phyloP scores from a whole-genome alignment of 2,329 filamentous ascomycete genomes.

The Pseudohalonectria lignicola region DNA sequence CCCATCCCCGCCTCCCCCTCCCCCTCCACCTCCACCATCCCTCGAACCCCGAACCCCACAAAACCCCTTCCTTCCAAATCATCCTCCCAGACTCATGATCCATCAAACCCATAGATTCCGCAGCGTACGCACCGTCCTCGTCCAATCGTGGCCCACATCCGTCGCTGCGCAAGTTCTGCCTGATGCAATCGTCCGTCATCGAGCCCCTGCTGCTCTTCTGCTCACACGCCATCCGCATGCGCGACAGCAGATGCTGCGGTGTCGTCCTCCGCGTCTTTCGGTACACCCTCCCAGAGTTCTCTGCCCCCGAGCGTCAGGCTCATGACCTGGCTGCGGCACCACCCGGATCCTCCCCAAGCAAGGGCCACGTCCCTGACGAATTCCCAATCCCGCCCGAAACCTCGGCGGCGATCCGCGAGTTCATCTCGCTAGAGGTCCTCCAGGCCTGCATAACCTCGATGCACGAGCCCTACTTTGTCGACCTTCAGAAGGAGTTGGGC shows the following conservation, averaged over 20 bases:
- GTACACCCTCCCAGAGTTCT: constrained; percentile 72
- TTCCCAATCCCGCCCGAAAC: constrained; percentile 41
- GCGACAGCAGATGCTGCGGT: constrained; percentile 78
- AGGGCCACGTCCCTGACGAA: constrained; percentile 6
- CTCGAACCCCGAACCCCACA: no score
- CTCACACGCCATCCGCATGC: constrained; percentile 80
- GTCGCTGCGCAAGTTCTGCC: constrained; percentile 70
- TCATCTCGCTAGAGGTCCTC: constrained; percentile 79
- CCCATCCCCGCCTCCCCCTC: no score
- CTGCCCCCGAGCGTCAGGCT: constrained; percentile 5
- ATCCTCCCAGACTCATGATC: neutral
- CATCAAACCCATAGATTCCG: neutral
- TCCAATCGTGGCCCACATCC: constrained; percentile 27
- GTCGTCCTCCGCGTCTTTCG: constrained; percentile 81
- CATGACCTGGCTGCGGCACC: constrained; percentile 8
- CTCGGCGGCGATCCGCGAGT: constrained; percentile 67
- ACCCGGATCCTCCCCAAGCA: constrained; percentile 10
- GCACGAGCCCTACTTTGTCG: constrained; percentile 93
- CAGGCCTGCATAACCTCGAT: constrained; percentile 84
- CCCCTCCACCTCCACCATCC: no score
- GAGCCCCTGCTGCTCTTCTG: constrained; percentile 87
- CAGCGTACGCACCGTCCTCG: constrained; percentile 12
- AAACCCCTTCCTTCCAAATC: neutral
- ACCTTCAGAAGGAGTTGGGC: constrained; percentile 86
- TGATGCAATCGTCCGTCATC: constrained; percentile 66